These are phyloP conservation scores for Agaricus sinodeliciosus DNA, from an alignment of 768 basidiomycete genomes.

Conservation along the genomic window DNA sequence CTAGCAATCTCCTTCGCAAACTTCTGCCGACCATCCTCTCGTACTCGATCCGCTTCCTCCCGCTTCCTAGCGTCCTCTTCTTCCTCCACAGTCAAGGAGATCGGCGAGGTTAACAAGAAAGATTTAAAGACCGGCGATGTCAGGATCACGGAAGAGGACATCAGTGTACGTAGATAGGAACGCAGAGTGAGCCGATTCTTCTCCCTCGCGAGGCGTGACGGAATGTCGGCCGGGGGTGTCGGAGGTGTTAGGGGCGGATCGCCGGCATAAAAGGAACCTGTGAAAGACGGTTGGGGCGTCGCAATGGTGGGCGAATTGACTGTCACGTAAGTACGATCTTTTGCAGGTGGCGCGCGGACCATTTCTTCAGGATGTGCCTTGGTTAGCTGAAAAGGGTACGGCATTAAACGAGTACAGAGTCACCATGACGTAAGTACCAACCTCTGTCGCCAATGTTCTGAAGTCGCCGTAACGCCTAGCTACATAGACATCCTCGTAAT, in stretches of 20 bases:
- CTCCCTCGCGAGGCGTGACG: conserved; percentile 70
- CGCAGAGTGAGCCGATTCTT: conserved; percentile 94
- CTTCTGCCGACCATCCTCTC: conserved; percentile 81
- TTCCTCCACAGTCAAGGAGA: conserved; percentile 62
- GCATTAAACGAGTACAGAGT: not conserved
- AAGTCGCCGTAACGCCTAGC: conserved; percentile 96
- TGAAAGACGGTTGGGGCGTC: conserved; percentile 1
- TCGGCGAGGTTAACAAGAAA: conserved; percentile 78
- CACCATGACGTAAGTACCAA: conserved; percentile 21
- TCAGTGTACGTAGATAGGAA: conserved; percentile 80
- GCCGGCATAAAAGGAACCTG: not conserved
- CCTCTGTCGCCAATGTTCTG: conserved; percentile 80
- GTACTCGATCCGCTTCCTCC: conserved; percentile 81
- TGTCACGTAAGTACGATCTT: conserved; percentile 73
- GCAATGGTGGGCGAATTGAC: conserved; percentile 25
- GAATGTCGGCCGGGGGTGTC: conserved; percentile 7
- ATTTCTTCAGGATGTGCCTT: conserved; percentile 80
- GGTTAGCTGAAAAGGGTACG: conserved; percentile 51
- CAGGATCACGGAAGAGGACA: conserved; percentile 65
- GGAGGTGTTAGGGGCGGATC: not conserved
- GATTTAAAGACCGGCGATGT: conserved; percentile 82
- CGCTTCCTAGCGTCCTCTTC: conserved; percentile 68
- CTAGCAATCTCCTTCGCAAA: conserved; percentile 85
- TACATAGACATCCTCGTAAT: conserved; percentile 75
- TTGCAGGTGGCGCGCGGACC: conserved; percentile 79